phyloP scores from a whole-genome alignment of 768 basidiomycete species.

The Pleurotus pulmonarius region DNA sequence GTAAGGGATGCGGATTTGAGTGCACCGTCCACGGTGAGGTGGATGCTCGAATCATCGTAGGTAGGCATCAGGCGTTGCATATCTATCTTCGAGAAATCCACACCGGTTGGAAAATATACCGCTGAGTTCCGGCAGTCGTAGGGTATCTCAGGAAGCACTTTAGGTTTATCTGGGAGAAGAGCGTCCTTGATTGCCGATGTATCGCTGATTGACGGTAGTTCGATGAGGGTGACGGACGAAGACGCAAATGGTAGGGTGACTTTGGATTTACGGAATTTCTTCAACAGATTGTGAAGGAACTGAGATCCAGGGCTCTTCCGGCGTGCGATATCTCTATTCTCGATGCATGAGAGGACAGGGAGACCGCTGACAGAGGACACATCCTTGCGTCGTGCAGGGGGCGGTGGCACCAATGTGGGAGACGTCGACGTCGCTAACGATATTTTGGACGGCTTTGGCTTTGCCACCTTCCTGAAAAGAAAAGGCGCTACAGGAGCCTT shows the following conservation, averaged over 20 bases:
- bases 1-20: conserved; percentile 31
- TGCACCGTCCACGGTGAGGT: conserved; percentile 20
- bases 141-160: conserved; percentile 2
- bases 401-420: not conserved
- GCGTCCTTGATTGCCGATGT: not conserved
- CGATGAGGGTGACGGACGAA: not conserved
- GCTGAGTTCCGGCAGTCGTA: not conserved
- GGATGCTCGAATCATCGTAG: conserved; percentile 17
- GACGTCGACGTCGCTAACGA: not conserved
- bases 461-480: not conserved
- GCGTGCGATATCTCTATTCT: not conserved
- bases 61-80: conserved; percentile 1
- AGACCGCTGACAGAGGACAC: not conserved
- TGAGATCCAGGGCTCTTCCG: not conserved
- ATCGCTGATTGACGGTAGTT: not conserved
- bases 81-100: not conserved
- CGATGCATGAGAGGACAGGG: not conserved
- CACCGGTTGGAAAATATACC: not conserved
- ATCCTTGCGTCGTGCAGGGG: not conserved
- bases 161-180: not conserved
- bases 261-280: not conserved
- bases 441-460: not conserved
- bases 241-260: not conserved
- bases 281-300: not conserved
- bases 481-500: not conserved